Evolutionary conservation across 2,329 filamentous ascomycete genomes (phyloP).

Genomic region (Colletotrichum scovillei): DNA sequence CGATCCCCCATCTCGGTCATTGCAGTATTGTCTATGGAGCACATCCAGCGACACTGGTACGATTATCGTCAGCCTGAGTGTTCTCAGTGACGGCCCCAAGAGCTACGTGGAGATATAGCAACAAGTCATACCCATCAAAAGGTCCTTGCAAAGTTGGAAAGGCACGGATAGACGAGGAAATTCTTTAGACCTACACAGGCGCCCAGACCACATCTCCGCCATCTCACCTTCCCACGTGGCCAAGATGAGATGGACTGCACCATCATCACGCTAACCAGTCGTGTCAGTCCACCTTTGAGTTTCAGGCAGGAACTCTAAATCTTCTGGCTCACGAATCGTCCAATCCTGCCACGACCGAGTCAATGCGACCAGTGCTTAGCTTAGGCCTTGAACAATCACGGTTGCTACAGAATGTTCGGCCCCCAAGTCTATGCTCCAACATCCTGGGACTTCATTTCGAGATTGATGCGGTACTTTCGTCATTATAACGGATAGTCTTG

Average conservation of each 20-base stretch:
- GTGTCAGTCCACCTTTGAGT: conserved; percentile 4
- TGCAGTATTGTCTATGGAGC: not conserved
- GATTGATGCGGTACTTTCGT: not conserved
- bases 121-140: not conserved
- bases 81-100: not conserved
- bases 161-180: not conserved
- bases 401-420: conserved; percentile 7
- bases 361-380: conserved; percentile 15
- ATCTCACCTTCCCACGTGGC: conserved; percentile 34
- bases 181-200: not conserved
- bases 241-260: conserved; percentile 28
- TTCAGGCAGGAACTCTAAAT: conserved; percentile 32
- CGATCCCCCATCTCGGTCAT: not conserved
- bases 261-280: not conserved
- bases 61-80: not conserved
- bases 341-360: conserved; percentile 7
- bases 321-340: not conserved
- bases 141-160: too few species aligned
- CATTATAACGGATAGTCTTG: not conserved
- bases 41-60: not conserved
- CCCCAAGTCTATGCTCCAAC: conserved; percentile 2
- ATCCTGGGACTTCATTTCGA: conserved; percentile 15
- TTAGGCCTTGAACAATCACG: not conserved
- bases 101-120: not conserved
- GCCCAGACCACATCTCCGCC: conserved; percentile 13